Evolutionary conservation across 257 asterid species (phyloP), one percentile per base, ranked within the genome.

Genomic region (Solanum dulcamara): DNA sequence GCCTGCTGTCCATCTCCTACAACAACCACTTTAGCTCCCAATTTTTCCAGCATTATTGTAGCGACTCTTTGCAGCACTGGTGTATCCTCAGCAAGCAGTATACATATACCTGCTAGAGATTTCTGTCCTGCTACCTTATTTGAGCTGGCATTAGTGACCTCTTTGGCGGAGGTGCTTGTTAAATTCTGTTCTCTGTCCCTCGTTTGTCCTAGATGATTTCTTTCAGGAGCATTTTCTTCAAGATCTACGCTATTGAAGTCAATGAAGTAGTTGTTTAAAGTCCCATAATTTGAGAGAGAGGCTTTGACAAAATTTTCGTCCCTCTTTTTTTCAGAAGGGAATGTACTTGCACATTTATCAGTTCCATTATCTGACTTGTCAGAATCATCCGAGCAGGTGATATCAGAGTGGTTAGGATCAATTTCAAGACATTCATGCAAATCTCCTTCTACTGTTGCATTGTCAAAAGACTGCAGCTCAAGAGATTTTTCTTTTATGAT

Each of bases 1-100:
- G 92, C 97, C 87, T 94, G 97, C 81, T 91, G 35, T 80, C 99
- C 99, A 46, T 96, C 99, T 70, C 97, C 97, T n/a, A 94, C 99
- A 57, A 93, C 96, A 0, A 90, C 88, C 35, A 94, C 98, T 87
- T 90, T 84, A 24, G 99, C 97, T 80, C 99, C 99, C 93, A 92
- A 85, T 86, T 93, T 94, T 88, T 96, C 97, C 89, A 96, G 91
- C 98, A 96, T 96, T 89, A 94, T 94, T 2, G 93, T 90, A n/a
- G 98, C 99, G 8, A 96, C 98, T 90, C 95, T 93, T 88, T 96
- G 99, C 8, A 96, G 98, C 10, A 96, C 92, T 0, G 93, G 94
- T 1, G 98, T 96, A 75, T 96, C 99, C 87, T 96, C 99, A 72
- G 98, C 99, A 71, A 96, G 95, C 51, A 96, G 94, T 86, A 96